Percentiles rank a stretch among this genome's conserved stretches.
These are phyloP conservation scores for Paracoccidioides brasiliensis DNA, from an alignment of 2,329 filamentous ascomycete genomes.

Conservation along the genomic window DNA sequence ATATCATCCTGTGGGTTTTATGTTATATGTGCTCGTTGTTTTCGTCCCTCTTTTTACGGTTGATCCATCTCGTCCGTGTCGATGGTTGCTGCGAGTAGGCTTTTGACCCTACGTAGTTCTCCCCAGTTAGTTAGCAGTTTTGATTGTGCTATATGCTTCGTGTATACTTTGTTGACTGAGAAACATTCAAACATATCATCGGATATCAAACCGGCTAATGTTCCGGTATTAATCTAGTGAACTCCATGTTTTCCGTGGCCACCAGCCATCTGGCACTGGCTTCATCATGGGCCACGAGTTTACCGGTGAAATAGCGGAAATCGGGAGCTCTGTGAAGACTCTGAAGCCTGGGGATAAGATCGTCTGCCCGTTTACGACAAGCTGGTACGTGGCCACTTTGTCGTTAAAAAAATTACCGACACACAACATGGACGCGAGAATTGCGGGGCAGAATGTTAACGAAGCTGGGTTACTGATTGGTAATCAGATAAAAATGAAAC, in stretches of 20 bases:
- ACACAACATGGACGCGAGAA: neutral
- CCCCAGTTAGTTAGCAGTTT: no score
- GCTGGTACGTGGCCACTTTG: constrained; percentile 43
- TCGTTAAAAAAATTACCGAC: neutral
- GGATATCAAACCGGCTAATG: neutral
- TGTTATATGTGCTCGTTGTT: neutral
- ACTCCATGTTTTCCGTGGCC: constrained; percentile 73
- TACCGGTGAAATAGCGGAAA: constrained; percentile 58
- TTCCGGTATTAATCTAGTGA: constrained; percentile 42
- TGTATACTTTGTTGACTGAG: neutral
- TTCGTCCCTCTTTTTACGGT: neutral
- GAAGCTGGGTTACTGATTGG: no score
- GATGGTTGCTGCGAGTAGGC: no score
- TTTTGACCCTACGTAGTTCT: no score
- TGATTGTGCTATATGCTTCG: neutral
- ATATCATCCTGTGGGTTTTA: neutral
- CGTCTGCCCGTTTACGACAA: constrained; percentile 71
- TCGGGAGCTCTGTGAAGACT: constrained; percentile 53
- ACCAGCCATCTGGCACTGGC: constrained; percentile 53
- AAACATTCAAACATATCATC: neutral
- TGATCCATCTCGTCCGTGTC: no score
- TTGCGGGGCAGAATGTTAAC: neutral
- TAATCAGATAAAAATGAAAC: neutral
- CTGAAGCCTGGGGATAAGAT: constrained; percentile 64
- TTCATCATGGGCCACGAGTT: constrained; percentile 73